Conservation (phyloP, 176 grass and related monocot species). For the Avena atlantica region DNA sequence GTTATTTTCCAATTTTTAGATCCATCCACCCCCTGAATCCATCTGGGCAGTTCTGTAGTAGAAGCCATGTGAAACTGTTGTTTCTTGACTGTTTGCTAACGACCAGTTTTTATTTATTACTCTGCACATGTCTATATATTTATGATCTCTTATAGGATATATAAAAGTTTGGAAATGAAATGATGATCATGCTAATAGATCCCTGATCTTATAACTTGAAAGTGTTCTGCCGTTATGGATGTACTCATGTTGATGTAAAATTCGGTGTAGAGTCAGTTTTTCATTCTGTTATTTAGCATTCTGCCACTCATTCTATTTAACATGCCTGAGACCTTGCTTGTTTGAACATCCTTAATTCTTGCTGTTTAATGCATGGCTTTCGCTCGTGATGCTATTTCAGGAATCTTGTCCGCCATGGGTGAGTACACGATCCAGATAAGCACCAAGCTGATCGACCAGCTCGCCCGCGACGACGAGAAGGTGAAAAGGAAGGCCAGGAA, state of each 20-base stretch:
- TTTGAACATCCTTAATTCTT: not conserved
- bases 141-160: not conserved
- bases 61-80: too few relatives aligned
- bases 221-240: not conserved
- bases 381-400: conserved; percentile 1
- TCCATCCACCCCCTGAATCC: not conserved
- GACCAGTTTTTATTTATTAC: not conserved
- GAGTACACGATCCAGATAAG: conserved; percentile 50
- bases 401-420: conserved; percentile 16
- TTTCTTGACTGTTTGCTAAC: too few relatives aligned
- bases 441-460: conserved; percentile 67
- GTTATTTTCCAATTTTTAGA: not conserved
- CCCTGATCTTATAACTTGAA: not conserved
- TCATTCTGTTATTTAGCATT: too few relatives aligned
- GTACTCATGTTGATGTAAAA: not conserved
- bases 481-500: conserved; percentile 70
- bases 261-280: too few relatives aligned
- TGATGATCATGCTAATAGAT: not conserved
- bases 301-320: not conserved
- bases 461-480: conserved; percentile 66
- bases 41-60: not conserved
- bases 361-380: not conserved
- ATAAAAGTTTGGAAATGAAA: not conserved
- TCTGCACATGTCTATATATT: not conserved
- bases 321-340: not conserved